These are phyloP conservation scores for Magnaporthiopsis poae DNA, from an alignment of 2,329 filamentous ascomycete genomes.

Conservation along the genomic window DNA sequence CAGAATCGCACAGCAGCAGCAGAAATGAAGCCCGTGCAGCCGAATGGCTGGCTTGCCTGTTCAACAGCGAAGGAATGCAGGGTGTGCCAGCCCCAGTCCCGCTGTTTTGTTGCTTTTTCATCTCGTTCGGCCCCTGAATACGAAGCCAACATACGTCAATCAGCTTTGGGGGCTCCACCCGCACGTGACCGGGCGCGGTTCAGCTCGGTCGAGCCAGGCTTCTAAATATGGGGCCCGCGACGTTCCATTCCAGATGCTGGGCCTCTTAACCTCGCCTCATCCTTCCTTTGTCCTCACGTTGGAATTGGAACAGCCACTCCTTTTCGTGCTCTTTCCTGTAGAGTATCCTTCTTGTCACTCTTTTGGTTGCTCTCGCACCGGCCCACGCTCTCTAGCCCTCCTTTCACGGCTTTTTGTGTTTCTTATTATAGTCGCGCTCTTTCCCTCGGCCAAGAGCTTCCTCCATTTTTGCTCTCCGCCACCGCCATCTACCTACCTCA, in stretches of 20 bases:
- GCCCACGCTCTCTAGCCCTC: neutral
- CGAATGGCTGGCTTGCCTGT: neutral
- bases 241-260: neutral
- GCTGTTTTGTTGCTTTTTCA: neutral
- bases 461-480: neutral
- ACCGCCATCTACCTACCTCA: neutral
- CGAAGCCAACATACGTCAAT: neutral
- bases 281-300: neutral
- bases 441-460: neutral
- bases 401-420: neutral
- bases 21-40: neutral
- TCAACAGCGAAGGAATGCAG: neutral
- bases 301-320: constrained; percentile 3
- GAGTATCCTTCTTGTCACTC: neutral
- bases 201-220: neutral
- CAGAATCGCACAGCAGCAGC: neutral
- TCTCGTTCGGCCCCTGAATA: neutral
- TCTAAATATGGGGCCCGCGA: neutral
- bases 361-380: constrained; percentile 2
- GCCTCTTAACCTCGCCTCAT: constrained; percentile 4
- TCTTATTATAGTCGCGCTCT: neutral
- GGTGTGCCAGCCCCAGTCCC: neutral
- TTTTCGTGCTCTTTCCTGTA: neutral
- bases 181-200: neutral
- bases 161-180: neutral